These are phyloP conservation scores for Globisporangium okanoganense DNA, from an alignment of 352 stramenopile genomes.

Conservation along the genomic window DNA sequence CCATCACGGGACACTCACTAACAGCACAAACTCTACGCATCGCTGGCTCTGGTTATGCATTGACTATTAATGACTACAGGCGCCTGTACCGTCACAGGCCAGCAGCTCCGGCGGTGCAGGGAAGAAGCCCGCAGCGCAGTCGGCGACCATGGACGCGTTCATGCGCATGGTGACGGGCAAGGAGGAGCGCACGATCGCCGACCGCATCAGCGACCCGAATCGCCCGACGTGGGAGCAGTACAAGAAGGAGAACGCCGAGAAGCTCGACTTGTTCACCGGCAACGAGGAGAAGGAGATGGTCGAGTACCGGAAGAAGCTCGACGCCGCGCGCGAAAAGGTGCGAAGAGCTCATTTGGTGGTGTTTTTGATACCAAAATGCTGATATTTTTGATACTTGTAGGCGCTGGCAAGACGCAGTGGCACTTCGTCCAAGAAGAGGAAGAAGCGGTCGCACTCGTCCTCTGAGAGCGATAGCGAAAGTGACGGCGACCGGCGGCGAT, in stretches of 20 bases:
- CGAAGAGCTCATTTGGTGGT: background rate
- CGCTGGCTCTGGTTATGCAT: background rate
- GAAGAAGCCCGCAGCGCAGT: conserved; percentile 34
- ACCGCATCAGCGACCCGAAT: conserved; percentile 92
- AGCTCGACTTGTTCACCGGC: conserved; percentile 79
- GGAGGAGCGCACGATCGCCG: conserved; percentile 91
- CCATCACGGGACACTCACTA: background rate
- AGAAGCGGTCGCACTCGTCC: conserved; percentile 54
- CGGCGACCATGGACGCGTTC: conserved; percentile 91
- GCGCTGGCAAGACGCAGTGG: conserved; percentile 56
- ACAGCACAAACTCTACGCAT: background rate
- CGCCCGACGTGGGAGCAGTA: conserved; percentile 95
- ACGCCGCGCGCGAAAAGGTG: conserved; percentile 88
- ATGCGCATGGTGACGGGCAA: conserved; percentile 92
- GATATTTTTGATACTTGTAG: conserved; percentile 19
- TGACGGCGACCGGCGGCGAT: conserved; percentile 42
- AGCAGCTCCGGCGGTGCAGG: background rate
- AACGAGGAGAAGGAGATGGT: conserved; percentile 93
- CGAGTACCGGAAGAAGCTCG: conserved; percentile 91
- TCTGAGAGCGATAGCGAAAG: conserved; percentile 49
- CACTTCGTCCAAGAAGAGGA: conserved; percentile 65
- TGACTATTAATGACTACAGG: conserved; percentile 1
- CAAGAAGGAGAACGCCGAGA: conserved; percentile 95
- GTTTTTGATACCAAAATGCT: background rate
- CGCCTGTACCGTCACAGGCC: background rate